Conservation (phyloP, 1,284 basidiomycete genomes). For the Caloboletus inedulis region DNA sequence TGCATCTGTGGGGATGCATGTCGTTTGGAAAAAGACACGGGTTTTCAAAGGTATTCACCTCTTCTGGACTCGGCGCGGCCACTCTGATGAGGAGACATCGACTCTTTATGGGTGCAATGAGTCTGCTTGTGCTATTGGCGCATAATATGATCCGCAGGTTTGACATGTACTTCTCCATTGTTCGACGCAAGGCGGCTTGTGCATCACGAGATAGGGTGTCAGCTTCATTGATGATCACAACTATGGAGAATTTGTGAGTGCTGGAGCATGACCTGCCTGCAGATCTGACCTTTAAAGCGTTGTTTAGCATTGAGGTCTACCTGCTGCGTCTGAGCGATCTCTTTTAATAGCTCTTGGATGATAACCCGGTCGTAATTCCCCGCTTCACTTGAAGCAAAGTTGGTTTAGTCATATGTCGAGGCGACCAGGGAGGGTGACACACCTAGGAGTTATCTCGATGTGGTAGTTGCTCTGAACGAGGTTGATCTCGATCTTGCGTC, state of each 20-base stretch:
- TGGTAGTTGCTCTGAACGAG: slow-evolving; percentile 97
- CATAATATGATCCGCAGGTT: slow-evolving; percentile 97
- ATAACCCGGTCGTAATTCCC: slow-evolving; percentile 95
- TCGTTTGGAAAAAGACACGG: background rate
- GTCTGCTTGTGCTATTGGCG: slow-evolving; percentile 94
- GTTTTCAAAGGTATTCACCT: slow-evolving; percentile 46
- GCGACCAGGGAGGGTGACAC: slow-evolving; percentile 17
- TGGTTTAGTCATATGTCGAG: background rate
- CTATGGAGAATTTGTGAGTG: slow-evolving; percentile 41
- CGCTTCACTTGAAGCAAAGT: slow-evolving; percentile 67
- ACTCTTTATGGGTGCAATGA: slow-evolving; percentile 96
- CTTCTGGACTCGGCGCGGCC: slow-evolving; percentile 77
- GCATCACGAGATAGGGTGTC: slow-evolving; percentile 94
- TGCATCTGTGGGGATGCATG: slow-evolving; percentile 58
- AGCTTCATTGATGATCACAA: slow-evolving; percentile 98
- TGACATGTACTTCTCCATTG: slow-evolving; percentile 99
- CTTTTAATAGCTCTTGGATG: slow-evolving; percentile 96
- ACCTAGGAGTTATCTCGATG: slow-evolving; percentile 97
- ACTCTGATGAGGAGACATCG: slow-evolving; percentile 93
- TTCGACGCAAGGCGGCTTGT: slow-evolving; percentile 93
- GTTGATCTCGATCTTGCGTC: slow-evolving; percentile 94
- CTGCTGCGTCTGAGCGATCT: slow-evolving; percentile 99
- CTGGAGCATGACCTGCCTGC: background rate
- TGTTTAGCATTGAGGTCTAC: slow-evolving; percentile 95
- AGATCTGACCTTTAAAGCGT: slow-evolving; percentile 82